These are phyloP conservation scores for Henckelia pumila DNA, from an alignment of 257 asterid species.

Conservation along the genomic window DNA sequence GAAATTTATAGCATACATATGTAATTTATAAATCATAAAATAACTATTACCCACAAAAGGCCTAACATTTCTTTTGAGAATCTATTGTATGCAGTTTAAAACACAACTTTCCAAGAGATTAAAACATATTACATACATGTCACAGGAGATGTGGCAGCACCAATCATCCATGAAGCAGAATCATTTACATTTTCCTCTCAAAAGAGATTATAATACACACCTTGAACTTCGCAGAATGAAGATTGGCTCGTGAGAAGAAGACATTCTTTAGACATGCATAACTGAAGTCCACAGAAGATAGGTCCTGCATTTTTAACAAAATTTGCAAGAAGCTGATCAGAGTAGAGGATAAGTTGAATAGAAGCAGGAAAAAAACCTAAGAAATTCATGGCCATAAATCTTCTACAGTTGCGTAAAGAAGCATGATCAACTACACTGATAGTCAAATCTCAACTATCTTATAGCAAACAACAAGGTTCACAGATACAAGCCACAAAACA, in stretches of 20 bases:
- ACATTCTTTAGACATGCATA: constrained; percentile 78
- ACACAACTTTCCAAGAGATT: background rate
- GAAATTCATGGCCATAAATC: constrained; percentile 19
- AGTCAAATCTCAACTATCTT: constrained; percentile 9
- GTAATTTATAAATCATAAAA: too few relatives aligned
- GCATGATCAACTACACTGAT: background rate
- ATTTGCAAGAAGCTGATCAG: constrained; percentile 14
- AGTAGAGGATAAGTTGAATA: constrained; percentile 1
- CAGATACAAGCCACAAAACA: constrained; percentile 5
- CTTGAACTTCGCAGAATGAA: constrained; percentile 86
- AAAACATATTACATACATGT: background rate
- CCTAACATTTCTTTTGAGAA: background rate
- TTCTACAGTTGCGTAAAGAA: constrained; percentile 5
- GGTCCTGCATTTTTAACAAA: constrained; percentile 57
- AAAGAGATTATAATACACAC: constrained; percentile 38
- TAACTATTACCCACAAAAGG: background rate
- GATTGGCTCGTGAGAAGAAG: constrained; percentile 91
- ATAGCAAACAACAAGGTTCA: background rate
- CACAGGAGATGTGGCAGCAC: constrained; percentile 15
- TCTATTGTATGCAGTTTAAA: background rate
- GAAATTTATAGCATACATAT: background rate
- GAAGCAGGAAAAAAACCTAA: constrained; percentile 8
- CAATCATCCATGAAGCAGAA: constrained; percentile 4
- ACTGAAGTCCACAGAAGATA: constrained; percentile 90
- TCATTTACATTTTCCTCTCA: constrained; percentile 6